These are phyloP conservation scores for Claviceps sp. DNA, from an alignment of 2,329 filamentous ascomycete species.

Conservation along the genomic window DNA sequence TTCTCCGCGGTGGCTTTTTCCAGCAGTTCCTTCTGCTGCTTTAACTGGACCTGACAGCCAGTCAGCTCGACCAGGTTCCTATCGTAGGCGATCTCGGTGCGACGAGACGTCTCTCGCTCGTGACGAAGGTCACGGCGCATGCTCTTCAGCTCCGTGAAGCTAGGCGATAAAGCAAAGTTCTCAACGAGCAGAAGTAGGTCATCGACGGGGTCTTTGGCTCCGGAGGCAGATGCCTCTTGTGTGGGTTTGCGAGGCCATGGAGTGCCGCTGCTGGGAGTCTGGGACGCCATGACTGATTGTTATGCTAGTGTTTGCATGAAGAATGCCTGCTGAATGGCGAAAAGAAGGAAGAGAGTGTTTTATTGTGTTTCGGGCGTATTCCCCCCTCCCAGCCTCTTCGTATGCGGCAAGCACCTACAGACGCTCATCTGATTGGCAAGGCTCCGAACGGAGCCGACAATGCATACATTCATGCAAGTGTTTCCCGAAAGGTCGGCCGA, in stretches of 20 bases:
- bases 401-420: not conserved
- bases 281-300: not conserved
- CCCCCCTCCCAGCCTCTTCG: not conserved
- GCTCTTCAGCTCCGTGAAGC: not conserved
- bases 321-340: not conserved
- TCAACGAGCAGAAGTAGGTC: conserved; percentile 4
- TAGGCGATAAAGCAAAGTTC: not conserved
- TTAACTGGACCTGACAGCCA: not conserved
- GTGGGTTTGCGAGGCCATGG: too few species aligned
- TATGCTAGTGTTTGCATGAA: not conserved
- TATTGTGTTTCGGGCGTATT: not conserved
- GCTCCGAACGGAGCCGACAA: not conserved
- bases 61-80: not conserved
- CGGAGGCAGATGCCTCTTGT: not conserved
- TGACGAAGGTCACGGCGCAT: not conserved
- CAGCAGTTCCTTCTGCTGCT: not conserved
- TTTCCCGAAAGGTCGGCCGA: not conserved
- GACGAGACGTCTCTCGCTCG: not conserved
- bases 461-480: not conserved
- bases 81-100: not conserved
- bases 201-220: not conserved
- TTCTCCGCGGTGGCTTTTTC: not conserved
- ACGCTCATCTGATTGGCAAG: too few species aligned
- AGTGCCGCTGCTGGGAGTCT: not conserved
- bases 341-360: not conserved